phyloP scores from a whole-genome alignment of 2,329 filamentous ascomycete genomes.

The Diaporthe sp. region DNA sequence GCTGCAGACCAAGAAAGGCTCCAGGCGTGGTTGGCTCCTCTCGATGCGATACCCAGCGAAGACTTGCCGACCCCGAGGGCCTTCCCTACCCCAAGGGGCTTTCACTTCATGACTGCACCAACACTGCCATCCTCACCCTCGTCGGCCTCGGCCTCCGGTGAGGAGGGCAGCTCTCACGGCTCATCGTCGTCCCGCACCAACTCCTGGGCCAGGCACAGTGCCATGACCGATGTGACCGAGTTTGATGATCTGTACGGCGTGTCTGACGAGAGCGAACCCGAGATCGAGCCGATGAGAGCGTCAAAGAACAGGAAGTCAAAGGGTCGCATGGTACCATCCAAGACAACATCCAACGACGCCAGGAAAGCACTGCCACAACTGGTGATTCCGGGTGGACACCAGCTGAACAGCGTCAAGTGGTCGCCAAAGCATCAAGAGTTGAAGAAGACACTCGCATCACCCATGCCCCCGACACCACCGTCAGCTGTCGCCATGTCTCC shows the following conservation, averaged over 20 bases:
- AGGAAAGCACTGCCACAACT: constrained; percentile 57
- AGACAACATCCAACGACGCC: constrained; percentile 46
- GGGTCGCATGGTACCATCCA: constrained; percentile 39
- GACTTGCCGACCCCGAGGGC: constrained; percentile 54
- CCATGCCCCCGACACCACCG: constrained; percentile 72
- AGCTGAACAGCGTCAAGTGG: constrained; percentile 19
- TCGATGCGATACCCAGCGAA: constrained; percentile 48
- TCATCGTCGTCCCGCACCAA: constrained; percentile 66
- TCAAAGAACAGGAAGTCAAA: constrained; percentile 45
- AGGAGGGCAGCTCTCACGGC: constrained; percentile 49
- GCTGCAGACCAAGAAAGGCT: constrained; percentile 56
- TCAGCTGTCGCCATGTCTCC: constrained; percentile 81
- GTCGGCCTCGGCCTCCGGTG: constrained; percentile 56
- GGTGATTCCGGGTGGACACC: constrained; percentile 56
- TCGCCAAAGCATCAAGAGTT: constrained; percentile 36
- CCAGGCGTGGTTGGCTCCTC: constrained; percentile 67
- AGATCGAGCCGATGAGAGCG: constrained; percentile 54
- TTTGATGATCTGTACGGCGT: constrained; percentile 91
- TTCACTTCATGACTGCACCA: constrained; percentile 72
- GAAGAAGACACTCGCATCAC: constrained; percentile 65
- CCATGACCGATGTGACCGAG: constrained; percentile 73
- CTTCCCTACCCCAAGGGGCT: constrained; percentile 78
- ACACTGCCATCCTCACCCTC: constrained; percentile 71
- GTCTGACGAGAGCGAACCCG: constrained; percentile 74
- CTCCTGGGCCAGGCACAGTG: constrained; percentile 72